Conservation (phyloP, 495 filamentous ascomycete genomes). For the Talaromyces liani region DNA sequence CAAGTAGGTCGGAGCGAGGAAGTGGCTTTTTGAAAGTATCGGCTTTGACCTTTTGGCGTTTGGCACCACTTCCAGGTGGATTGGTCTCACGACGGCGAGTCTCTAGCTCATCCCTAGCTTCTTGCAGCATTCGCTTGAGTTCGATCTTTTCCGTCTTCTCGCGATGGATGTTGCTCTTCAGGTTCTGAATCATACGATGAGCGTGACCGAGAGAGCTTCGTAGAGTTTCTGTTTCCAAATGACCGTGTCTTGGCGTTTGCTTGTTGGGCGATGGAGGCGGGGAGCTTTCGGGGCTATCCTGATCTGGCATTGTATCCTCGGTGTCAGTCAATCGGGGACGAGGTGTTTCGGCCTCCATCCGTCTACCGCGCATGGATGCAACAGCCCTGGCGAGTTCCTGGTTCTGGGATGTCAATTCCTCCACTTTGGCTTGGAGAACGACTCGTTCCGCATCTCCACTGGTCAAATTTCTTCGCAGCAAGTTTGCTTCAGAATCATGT, state of each 20-base stretch:
- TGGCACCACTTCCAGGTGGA: constrained; percentile 38
- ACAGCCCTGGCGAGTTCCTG: constrained; percentile 78
- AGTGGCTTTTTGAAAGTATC: constrained; percentile 70
- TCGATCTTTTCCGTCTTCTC: constrained; percentile 98
- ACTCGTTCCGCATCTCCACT: constrained; percentile 67
- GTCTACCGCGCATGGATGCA: constrained; percentile 59
- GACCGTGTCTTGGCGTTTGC: constrained; percentile 79
- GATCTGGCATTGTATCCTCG: constrained; percentile 56
- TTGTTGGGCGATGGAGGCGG: constrained; percentile 87
- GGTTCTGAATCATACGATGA: constrained; percentile 89
- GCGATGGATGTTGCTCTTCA: constrained; percentile 88
- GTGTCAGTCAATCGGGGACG: constrained; percentile 53
- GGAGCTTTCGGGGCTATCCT: constrained; percentile 78
- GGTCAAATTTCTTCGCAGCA: constrained; percentile 65
- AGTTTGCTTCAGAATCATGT: constrained; percentile 78
- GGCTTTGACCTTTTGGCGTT: constrained; percentile 62
- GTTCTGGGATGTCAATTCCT: constrained; percentile 81
- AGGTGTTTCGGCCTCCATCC: constrained; percentile 53
- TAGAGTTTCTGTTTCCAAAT: constrained; percentile 87
- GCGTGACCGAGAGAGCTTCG: constrained; percentile 91
- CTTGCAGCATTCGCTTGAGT: constrained; percentile 89
- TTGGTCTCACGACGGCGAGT: constrained; percentile 54
- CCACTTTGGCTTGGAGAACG: constrained; percentile 69
- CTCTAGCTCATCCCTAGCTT: constrained; percentile 90
- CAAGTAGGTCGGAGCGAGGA: constrained; percentile 62